Conservation (phyloP, 371 early-diverging fungal genomes). For the Racocetra persica region DNA sequence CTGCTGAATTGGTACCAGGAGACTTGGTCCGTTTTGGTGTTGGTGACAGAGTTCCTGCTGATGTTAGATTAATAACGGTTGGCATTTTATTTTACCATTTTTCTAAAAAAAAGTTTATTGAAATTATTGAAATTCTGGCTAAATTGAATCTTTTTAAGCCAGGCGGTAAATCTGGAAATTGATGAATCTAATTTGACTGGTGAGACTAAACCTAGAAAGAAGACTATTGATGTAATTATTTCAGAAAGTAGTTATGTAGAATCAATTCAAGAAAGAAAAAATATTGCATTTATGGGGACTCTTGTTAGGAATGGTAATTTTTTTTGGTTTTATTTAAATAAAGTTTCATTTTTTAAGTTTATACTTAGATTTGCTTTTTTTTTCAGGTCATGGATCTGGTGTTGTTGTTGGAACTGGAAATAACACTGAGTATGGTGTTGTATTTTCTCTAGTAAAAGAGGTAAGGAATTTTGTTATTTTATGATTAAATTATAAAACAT, state of each 20-base stretch:
- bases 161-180: conserved; percentile 79
- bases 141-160: conserved; percentile 12
- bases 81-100: conserved; percentile 32
- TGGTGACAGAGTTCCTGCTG: conserved; percentile 93
- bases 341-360: neutral
- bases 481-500: neutral
- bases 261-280: conserved; percentile 76
- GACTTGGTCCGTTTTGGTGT: conserved; percentile 81
- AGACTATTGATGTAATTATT: conserved; percentile 65
- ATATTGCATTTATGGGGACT: conserved; percentile 92
- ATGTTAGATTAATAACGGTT: conserved; percentile 75
- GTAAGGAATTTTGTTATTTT: conserved; percentile 47
- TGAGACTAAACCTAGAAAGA: conserved; percentile 83
- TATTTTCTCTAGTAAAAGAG: conserved; percentile 86
- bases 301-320: conserved; percentile 72
- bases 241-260: conserved; percentile 56
- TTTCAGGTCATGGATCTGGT: conserved; percentile 74
- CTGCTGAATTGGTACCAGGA: conserved; percentile 83
- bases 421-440: conserved; percentile 87
- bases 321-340: neutral
- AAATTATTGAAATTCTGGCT: neutral
- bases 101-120: conserved; percentile 1
- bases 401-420: conserved; percentile 87
- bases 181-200: conserved; percentile 92
- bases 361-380: neutral